A percentile compares a stretch with the other conserved stretches of the same genome.
These are phyloP conservation scores for Hydrangea macrophylla DNA, from an alignment of 148 eudicot species.

Conservation along the genomic window DNA sequence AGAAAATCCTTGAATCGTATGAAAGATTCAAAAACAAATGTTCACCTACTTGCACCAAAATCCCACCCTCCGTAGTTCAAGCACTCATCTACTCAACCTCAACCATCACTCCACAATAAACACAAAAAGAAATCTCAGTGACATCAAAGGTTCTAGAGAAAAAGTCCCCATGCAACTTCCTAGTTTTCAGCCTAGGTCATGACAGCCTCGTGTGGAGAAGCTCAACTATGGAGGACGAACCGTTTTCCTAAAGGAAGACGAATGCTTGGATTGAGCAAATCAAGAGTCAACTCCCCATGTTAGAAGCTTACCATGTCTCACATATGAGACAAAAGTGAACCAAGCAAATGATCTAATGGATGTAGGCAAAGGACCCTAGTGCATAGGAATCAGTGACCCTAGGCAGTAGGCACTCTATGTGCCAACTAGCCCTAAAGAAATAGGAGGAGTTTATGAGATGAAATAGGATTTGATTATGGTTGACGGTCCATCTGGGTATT, in stretches of 20 bases:
- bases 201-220: slow-evolving; percentile 82
- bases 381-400: slow-evolving; percentile 30
- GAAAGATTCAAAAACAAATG: slow-evolving; percentile 15
- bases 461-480: slow-evolving; percentile 96
- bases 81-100: slow-evolving; percentile 71
- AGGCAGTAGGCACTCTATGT: slow-evolving; percentile 72
- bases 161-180: slow-evolving; percentile 76
- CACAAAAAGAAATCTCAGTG: slow-evolving; percentile 58
- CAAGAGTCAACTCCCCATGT: slow-evolving; percentile 42
- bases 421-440: slow-evolving; percentile 74
- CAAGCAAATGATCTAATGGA: slow-evolving; percentile 45
- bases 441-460: slow-evolving; percentile 60
- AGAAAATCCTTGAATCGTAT: not conserved
- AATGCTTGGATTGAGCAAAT: slow-evolving; percentile 66
- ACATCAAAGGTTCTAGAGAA: slow-evolving; percentile 48
- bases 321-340: slow-evolving; percentile 58
- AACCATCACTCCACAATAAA: slow-evolving; percentile 79
- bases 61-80: slow-evolving; percentile 52
- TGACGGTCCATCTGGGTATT: slow-evolving; percentile 94
- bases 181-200: slow-evolving; percentile 78
- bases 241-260: slow-evolving; percentile 68
- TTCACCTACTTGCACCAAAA: slow-evolving; percentile 49
- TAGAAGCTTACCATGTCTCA: slow-evolving; percentile 60
- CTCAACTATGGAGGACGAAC: slow-evolving; percentile 74
- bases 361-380: slow-evolving; percentile 45